Evolutionary conservation across 2,329 filamentous ascomycete genomes (phyloP), one percentile per base, ranked within the genome.

Genomic region (Ceratocystis lukuohia): DNA sequence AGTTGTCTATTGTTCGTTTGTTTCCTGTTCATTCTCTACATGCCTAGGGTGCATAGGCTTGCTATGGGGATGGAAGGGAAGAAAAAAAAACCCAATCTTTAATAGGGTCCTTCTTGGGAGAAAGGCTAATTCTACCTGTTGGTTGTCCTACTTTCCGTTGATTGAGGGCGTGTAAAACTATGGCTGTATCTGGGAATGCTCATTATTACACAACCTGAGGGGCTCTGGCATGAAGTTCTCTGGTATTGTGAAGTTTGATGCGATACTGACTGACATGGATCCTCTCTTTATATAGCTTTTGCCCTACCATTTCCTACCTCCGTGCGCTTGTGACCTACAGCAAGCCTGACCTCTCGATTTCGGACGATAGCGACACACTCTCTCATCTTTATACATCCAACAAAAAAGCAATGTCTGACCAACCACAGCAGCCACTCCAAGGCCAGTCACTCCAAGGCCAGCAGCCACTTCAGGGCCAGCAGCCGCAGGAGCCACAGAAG

Each of bases 391-490:
- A 57, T n/a, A 30, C 25, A 33, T n/a, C 10, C 17, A 12, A 15
- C 53, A 30, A 57, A 15, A 12, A 15, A 12, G n/a, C 30, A 20
- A 57, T 57, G 53, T 28, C 53, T 79, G 80, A 65, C 78, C 80
- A 72, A 77, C 80, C 70, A 78, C 83, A 68, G 79, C 79, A 69
- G 12, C 50, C 20, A 15, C 50, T 25, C 1, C 48, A 50, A 22
- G 17, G 20, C 2, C 79, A 69, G 7, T 8, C 17, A 50, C 46
- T 10, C 3, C 46, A 50, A 12, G n/a, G 22, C 7, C 46, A 50
- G 48, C 48, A 50, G 48, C 48, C 48, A 25, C 46, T 8, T 8
- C 33, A 37, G 3, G 33, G 79, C 79, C 70, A 48, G n/a, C 50
- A 56, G 50, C 50, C 3, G 48, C 50, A 20, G 50, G 20, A 30